phyloP scores from a whole-genome alignment of 257 asterid species.

The Avicennia marina region DNA sequence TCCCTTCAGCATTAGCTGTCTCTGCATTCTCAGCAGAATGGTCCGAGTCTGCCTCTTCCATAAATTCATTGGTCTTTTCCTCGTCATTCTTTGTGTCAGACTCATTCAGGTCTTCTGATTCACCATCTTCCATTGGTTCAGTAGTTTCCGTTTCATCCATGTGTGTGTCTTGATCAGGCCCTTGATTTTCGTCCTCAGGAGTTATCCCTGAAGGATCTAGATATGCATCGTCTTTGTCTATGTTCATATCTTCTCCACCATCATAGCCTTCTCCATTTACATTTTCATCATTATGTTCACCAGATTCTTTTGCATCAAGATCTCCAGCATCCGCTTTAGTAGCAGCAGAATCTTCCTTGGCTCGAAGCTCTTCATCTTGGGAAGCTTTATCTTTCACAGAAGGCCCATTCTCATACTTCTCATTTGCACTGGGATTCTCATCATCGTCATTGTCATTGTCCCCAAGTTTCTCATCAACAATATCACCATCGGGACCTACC shows the following conservation, averaged over 20 bases:
- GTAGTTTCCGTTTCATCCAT: constrained; percentile 39
- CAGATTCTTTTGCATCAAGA: constrained; percentile 33
- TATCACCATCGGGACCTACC: constrained; percentile 57
- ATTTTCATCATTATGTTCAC: constrained; percentile 35
- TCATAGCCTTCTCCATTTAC: constrained; percentile 39
- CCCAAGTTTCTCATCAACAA: constrained; percentile 74
- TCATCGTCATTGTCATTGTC: constrained; percentile 30
- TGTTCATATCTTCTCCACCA: constrained; percentile 52
- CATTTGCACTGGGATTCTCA: constrained; percentile 37
- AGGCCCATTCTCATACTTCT: constrained; percentile 79
- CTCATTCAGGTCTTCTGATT: constrained; percentile 37
- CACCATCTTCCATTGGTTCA: constrained; percentile 61
- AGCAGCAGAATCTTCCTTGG: constrained; percentile 54
- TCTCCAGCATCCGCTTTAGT: constrained; percentile 39
- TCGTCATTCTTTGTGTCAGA: constrained; percentile 38
- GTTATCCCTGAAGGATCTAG: constrained; percentile 64
- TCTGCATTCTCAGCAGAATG: constrained; percentile 40
- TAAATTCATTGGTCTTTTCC: constrained; percentile 33
- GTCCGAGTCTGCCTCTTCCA: constrained; percentile 43
- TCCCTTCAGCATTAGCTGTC: constrained; percentile 30
- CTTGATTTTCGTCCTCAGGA: constrained; percentile 45
- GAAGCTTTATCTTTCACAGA: constrained; percentile 46
- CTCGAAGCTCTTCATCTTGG: constrained; percentile 66
- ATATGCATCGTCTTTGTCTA: constrained; percentile 60
- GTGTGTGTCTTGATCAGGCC: constrained; percentile 37